These are phyloP conservation scores for Fusarium algeriense DNA, from an alignment of 2,329 filamentous ascomycete species.

Conservation along the genomic window DNA sequence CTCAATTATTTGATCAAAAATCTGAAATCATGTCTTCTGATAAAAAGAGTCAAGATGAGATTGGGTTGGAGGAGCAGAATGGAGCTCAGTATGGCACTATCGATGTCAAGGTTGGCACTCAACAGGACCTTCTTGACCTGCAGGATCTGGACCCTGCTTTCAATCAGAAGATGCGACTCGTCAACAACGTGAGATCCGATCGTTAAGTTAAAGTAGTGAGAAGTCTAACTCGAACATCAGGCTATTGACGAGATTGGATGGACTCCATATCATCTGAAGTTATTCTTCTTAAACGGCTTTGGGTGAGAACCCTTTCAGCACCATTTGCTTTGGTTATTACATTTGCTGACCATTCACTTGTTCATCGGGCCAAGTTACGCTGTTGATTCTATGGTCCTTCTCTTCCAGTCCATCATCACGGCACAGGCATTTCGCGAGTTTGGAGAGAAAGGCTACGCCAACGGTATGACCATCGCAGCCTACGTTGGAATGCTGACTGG, in stretches of 20 bases:
- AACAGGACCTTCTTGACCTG: not conserved
- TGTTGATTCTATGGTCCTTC: slow-evolving; percentile 22
- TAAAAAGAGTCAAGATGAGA: not conserved
- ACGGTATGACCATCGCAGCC: slow-evolving; percentile 8
- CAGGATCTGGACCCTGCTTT: slow-evolving; percentile 7
- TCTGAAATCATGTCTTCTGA: not conserved
- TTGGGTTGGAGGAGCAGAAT: not conserved
- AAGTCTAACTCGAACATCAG: slow-evolving; percentile 40
- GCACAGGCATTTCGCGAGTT: slow-evolving; percentile 22
- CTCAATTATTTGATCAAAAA: accelerated
- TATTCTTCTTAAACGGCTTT: slow-evolving; percentile 73
- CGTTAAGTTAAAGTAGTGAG: accelerated
- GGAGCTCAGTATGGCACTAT: not conserved
- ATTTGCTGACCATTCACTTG: not conserved
- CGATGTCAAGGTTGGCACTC: not conserved
- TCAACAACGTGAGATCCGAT: slow-evolving; percentile 67
- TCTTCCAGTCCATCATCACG: slow-evolving; percentile 15
- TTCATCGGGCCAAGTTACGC: not conserved
- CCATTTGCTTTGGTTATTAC: no score
- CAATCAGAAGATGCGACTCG: slow-evolving; percentile 73
- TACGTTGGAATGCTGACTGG: slow-evolving; percentile 17
- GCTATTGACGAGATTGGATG: slow-evolving; percentile 71
- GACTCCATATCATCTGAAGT: slow-evolving; percentile 69
- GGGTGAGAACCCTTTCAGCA: slow-evolving; percentile 50
- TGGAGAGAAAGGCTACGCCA: slow-evolving; percentile 6